Evolutionary conservation across 1,284 basidiomycete species (phyloP).

Genomic region (Termitomyces sp.): DNA sequence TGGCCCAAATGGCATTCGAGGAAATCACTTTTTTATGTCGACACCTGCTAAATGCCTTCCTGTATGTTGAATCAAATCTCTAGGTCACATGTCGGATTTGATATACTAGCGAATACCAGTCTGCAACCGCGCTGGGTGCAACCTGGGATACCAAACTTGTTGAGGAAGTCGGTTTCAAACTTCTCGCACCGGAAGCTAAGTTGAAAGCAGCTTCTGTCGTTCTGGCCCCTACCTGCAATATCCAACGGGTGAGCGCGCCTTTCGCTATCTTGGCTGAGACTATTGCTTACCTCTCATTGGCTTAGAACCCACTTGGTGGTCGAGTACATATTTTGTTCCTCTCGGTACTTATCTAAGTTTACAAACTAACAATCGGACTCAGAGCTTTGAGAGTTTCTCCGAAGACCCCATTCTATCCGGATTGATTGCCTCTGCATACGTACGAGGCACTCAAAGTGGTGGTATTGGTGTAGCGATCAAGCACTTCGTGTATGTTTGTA

Average conservation of each 20-base stretch:
- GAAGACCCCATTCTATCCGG: constrained; percentile 78
- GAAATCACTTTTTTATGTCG: constrained; percentile 60
- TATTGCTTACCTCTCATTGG: constrained; percentile 5
- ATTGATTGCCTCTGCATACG: constrained; percentile 63
- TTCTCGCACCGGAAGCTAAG: constrained; percentile 70
- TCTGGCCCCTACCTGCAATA: constrained; percentile 78
- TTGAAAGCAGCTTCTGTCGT: constrained; percentile 63
- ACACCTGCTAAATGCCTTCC: constrained; percentile 61
- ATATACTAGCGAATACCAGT: constrained; percentile 20
- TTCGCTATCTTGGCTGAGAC: not conserved
- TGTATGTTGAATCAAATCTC: constrained; percentile 23
- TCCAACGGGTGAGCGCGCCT: constrained; percentile 50
- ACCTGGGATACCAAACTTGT: constrained; percentile 71
- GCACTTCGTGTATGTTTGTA: constrained; percentile 51
- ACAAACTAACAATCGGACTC: constrained; percentile 2
- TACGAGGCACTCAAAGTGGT: constrained; percentile 66
- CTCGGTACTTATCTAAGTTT: constrained; percentile 8
- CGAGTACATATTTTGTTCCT: constrained; percentile 37
- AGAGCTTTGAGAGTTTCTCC: constrained; percentile 75
- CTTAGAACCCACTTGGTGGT: constrained; percentile 65
- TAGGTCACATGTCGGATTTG: not conserved
- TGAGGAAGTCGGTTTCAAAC: constrained; percentile 53
- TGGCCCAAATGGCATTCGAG: constrained; percentile 64
- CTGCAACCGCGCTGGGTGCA: constrained; percentile 67
- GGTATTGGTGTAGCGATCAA: constrained; percentile 73